Evolutionary conservation across 2,329 filamentous ascomycete genomes (phyloP), one percentile per base, ranked within the genome.

Genomic region (Ceratocystiopsis brevicomis): DNA sequence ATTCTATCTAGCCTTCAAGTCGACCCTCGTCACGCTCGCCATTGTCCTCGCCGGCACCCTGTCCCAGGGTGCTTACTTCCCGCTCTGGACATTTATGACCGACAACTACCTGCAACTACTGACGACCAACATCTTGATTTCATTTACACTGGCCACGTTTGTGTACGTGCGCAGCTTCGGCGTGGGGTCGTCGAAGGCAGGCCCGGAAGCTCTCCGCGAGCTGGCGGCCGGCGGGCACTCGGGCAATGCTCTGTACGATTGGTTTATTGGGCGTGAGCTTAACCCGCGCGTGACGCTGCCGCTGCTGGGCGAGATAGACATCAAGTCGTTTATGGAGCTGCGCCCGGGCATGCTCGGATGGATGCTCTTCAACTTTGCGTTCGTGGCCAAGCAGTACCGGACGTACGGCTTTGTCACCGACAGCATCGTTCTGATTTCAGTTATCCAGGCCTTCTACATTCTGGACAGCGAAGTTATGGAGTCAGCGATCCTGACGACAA

Each of bases 211-310:
- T 57, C 65, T 70, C 48, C 81, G 87, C 37, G 78, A 90, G 57
- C 70, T 96, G 9, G 87, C 87, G 0, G 73, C 75, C 1, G 86
- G 87, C 38, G 87, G 86, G 15, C 73, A 81, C 55, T 77, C 76
- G 1, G 87, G 86, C 45, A 95, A 93, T 59, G 64, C 85, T 49
- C 61, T 95, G 35, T 95, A 96, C 59, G 88, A 96, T 61, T 96
- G 85, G 76, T 96, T 86, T 63, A 95, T 96, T 50, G 88, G 88
- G 17, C 82, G 88, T 25, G 88, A 96, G 60, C 76, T 96, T 47
- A 96, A 96, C 62, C 88, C 88, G 3, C 83, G 87, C 40, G 61
- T 92, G 47, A 74, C 69, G 0, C 63, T 94, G 19, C 86, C 86
- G 2, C 59, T 92, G 40, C 69, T 94, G 49, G 84, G 85, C 46